These are phyloP conservation scores for Linum lewisii DNA, from an alignment of 345 rosid genomes.

Conservation along the genomic window DNA sequence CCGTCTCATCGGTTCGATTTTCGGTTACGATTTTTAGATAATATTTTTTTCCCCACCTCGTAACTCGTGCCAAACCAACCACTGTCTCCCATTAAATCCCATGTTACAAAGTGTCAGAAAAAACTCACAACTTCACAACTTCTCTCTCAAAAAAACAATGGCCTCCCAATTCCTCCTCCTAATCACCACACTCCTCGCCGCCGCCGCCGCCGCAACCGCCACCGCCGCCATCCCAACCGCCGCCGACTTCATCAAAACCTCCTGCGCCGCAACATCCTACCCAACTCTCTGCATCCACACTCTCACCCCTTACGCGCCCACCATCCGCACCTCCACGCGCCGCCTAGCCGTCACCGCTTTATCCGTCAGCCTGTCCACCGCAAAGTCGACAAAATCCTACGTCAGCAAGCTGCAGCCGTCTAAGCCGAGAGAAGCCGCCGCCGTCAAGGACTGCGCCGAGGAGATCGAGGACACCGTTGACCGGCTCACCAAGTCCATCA, in stretches of 20 bases:
- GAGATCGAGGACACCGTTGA: conserved; percentile 65
- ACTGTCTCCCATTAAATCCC: too few relatives aligned
- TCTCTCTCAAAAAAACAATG: too few relatives aligned
- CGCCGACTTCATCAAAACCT: conserved; percentile 40
- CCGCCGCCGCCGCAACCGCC: conserved; percentile 6
- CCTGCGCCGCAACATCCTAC: conserved; percentile 58
- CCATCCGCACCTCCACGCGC: conserved; percentile 46
- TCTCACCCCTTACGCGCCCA: conserved; percentile 42
- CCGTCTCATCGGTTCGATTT: too few relatives aligned
- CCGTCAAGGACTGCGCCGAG: conserved; percentile 60
- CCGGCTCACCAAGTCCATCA: conserved; percentile 46
- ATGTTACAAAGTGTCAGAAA: too few relatives aligned
- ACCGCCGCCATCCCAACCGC: conserved; percentile 6
- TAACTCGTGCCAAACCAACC: too few relatives aligned
- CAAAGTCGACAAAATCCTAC: conserved; percentile 41
- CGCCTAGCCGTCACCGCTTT: conserved; percentile 66
- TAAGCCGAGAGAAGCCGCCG: conserved; percentile 41
- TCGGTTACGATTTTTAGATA: too few relatives aligned
- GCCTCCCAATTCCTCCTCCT: conserved; percentile 9
- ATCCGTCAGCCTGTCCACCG: conserved; percentile 48
- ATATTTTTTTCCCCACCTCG: too few relatives aligned
- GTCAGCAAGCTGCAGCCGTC: conserved; percentile 42
- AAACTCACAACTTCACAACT: too few relatives aligned
- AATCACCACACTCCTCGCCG: conserved; percentile 14
- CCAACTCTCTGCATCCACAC: conserved; percentile 57